Evolutionary conservation across 768 basidiomycete species (phyloP), one percentile per base, ranked within the genome.

Genomic region (Amanita pseudoporphyria): DNA sequence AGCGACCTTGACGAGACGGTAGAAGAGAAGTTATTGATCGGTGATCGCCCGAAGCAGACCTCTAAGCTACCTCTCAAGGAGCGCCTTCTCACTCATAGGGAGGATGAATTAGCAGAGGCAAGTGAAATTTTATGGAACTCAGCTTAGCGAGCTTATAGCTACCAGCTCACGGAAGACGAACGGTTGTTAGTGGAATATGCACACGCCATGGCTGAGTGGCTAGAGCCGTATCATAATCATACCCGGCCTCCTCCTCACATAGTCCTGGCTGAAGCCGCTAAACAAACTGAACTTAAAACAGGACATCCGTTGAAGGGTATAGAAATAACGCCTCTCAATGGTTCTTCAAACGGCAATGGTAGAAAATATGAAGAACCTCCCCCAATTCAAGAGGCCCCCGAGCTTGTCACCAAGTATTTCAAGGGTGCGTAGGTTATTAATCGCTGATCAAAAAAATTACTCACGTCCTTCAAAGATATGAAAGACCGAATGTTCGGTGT

Each of bases 1-100:
- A 87, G 85, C 55, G 87, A 91, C 57, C 68, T 90, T 38, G 84
- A 89, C 57, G 84, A 87, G 54, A 79, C 73, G 1, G 84, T 87
- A 0, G 86, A 90, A 63, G 86, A 88, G 57, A 89, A 87, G 57
- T 71, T 89, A 9, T 70, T 89, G 36, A 81, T 87, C 51, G 85
- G 87, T 21, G 87, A 90, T 64, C 75, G 85, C 21, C 85, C 85
- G 2, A 87, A 84, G 60, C 79, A 77, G 56, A 77, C 70, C 38
- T 62, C 68, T 16, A 71, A 74, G 40, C 54, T 76, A 19, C 71
- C 81, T 9, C 58, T 87, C 35, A 70, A 65, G 35, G 78, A 87
- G 46, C 81, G 87, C 43, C 68, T 89, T 2, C 60, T 71, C 7
- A 59, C 70, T 48, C 67, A 69, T 48, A 70, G 64, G 37, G 67